Conservation (phyloP, 441 rosid genomes). For the Syzygium malaccense region DNA sequence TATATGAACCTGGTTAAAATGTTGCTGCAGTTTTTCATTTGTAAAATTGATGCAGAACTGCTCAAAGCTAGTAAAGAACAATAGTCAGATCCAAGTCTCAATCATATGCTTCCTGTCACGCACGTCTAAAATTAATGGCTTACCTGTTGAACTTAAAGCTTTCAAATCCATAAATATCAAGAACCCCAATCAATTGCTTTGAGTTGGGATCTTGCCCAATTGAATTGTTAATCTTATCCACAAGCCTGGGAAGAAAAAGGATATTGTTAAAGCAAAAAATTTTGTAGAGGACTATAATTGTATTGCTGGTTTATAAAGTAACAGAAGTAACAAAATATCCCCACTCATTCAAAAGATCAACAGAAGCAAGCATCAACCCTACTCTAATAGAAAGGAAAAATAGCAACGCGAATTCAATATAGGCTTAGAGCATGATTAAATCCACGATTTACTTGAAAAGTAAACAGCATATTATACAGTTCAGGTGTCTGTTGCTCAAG, state of each 20-base stretch:
- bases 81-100: constrained; percentile 7
- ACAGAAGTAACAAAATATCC: neutral
- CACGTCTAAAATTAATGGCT: neutral
- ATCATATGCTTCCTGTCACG: neutral
- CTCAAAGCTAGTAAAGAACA: constrained; percentile 60
- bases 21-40: constrained; percentile 99
- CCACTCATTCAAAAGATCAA: neutral
- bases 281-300: neutral
- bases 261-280: neutral
- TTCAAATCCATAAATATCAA: constrained; percentile 99
- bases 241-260: constrained; percentile 60
- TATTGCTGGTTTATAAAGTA: neutral
- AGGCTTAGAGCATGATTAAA: neutral
- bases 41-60: constrained; percentile 99
- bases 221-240: constrained; percentile 83
- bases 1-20: constrained; percentile 84
- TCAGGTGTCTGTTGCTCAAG: neutral
- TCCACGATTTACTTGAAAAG: neutral
- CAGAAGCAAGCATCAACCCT: neutral
- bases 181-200: constrained; percentile 87
- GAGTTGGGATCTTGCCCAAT: constrained; percentile 99
- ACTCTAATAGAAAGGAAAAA: neutral
- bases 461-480: neutral
- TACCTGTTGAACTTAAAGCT: constrained; percentile 98
- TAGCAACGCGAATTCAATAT: neutral